Percentiles rank a stretch among this genome's conserved stretches.
phyloP scores from a whole-genome alignment of 257 asterid genomes.

The Solanum appendiculatum region DNA sequence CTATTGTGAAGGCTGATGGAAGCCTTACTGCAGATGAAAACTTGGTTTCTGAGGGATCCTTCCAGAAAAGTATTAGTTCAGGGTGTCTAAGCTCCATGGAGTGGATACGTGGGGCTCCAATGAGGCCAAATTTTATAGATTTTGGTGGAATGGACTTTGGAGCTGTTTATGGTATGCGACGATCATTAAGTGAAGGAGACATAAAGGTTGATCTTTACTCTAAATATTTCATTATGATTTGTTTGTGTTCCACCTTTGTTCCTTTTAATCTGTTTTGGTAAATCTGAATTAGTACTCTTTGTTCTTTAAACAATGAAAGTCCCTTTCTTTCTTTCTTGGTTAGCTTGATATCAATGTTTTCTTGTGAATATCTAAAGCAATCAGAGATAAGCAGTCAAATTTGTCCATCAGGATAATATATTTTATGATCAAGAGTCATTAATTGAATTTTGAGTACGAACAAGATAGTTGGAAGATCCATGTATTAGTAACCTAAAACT shows the following conservation, averaged over 20 bases:
- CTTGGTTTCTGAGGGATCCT: constrained; percentile 19
- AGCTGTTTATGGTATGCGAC: constrained; percentile 65
- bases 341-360: background rate
- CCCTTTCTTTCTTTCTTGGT: background rate
- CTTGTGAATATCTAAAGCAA: background rate
- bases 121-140: constrained; percentile 72
- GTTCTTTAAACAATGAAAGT: background rate
- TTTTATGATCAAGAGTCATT: background rate
- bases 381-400: background rate
- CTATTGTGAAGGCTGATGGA: constrained; percentile 23
- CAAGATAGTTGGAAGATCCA: background rate
- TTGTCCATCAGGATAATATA: background rate
- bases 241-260: background rate
- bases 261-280: background rate
- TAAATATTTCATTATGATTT: background rate
- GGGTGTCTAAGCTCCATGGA: constrained; percentile 57
- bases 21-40: constrained; percentile 22
- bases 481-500: background rate
- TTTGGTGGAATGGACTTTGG: constrained; percentile 61
- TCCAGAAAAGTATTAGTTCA: constrained; percentile 66
- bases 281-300: background rate
- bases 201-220: constrained; percentile 51
- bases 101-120: constrained; percentile 28
- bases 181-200: constrained; percentile 94
- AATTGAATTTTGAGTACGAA: background rate